Conservation (phyloP, 176 grass and related monocot species). For the Carex scoparia region DNA sequence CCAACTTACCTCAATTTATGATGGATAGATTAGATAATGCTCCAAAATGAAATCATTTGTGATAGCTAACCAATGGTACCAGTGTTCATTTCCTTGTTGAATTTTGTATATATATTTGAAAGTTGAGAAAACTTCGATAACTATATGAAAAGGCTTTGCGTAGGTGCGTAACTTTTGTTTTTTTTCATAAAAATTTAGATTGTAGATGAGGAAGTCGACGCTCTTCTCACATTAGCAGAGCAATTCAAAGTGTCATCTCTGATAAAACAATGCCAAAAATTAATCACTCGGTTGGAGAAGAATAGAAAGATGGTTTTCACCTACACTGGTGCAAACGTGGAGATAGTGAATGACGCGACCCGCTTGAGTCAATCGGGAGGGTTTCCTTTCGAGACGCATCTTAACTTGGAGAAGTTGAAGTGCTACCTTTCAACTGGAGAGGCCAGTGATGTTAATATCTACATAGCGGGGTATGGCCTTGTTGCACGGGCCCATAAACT, state of each 20-base stretch:
- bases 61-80: too few species aligned
- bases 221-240: conserved; percentile 50
- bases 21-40: not conserved
- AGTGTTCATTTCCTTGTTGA: not conserved
- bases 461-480: conserved; percentile 56
- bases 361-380: conserved; percentile 43
- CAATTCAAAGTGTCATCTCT: conserved; percentile 67
- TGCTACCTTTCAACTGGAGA: conserved; percentile 69
- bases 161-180: conserved; percentile 9
- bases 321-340: conserved; percentile 28
- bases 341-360: conserved; percentile 34
- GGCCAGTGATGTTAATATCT: conserved; percentile 82
- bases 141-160: not conserved
- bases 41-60: not conserved
- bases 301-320: conserved; percentile 20
- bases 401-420: conserved; percentile 56
- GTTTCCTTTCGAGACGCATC: conserved; percentile 55
- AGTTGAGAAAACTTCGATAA: not conserved
- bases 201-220: conserved; percentile 35
- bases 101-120: not conserved
- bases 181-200: conserved; percentile 40
- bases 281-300: conserved; percentile 34
- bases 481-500: conserved; percentile 63
- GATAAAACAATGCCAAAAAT: conserved; percentile 59
- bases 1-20: not conserved